Base-by-base conservation (phyloP, 2,329 filamentous ascomycete species). In the Canariomyces notabilis region DNA sequence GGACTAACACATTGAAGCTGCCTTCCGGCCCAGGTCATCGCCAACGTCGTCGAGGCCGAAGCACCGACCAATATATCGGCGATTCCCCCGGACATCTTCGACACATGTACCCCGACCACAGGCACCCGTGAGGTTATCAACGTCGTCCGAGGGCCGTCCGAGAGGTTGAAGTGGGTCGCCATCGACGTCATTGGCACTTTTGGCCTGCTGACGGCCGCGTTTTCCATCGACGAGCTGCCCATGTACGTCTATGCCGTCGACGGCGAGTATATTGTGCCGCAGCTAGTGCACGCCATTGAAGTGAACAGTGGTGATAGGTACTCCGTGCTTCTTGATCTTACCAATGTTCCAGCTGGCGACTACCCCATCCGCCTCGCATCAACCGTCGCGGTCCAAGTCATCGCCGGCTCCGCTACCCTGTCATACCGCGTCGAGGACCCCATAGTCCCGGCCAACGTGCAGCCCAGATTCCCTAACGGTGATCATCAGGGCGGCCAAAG, bases 301-400 rank as follows among this genome's bases (percentile, higher is more conserved):
- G 55, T 80, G 4, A 64, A 65, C 51, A 79, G 75, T 48, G 77
- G 76, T 11, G 74, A 74, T 50, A 69, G 77, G 5, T 78, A 73
- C 56, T 77, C 75, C 0, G 64, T 79, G 1, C 57, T 79, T 38
- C 55, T 77, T 50, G 61, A 70, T 19, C 63, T 78, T 4, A 20
- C 19, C 37, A 61, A 71, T 34, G 67, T 70, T 33, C 57, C 9
- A 12, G 9, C 67, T 1, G 74, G 73, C 1, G 63, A 74, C 47
- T 83, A 77, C 59, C 72, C 71, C 6, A 72, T 82, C 23, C 77
- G 80, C 2, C 65, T 76, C 33, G 71, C 74, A 20, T 71, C 74
- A 14, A 67, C 65, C 22, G 60, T 68, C 2, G 70, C 74, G 4
- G 26, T 29, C 9, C 81, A 84, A 57, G 68, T 82, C 44, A 67